Evolutionary conservation across 1,284 basidiomycete species (phyloP), one percentile per base, ranked within the genome.

Genomic region (Pyrrhoderma lamaoense): DNA sequence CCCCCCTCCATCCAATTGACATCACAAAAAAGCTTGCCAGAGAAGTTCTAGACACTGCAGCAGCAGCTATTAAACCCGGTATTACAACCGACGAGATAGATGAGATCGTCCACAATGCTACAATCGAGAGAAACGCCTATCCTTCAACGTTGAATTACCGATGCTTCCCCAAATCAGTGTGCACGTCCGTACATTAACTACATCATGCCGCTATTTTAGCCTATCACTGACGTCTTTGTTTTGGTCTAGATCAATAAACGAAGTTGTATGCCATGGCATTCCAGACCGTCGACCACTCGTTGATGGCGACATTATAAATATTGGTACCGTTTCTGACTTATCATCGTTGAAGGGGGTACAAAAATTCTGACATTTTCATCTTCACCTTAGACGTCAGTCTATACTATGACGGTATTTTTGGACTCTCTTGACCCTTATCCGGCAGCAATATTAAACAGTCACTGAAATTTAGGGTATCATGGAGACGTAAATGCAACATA

Each of bases 41-140:
- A 56, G 92, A 99, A 72, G 85, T 99, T 8, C 77, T 99, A 18
- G 93, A 98, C 67, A 76, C 91, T 54, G 85, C 89, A 14, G 95
- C 93, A 0, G 79, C 92, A 0, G 78, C 84, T 61, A 73, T 98
- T 58, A 77, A 79, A 49, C 91, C 93, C 9, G 96, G 96, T 37
- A 79, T 97, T 49, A 97, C 95, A 1, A 98, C 96, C 1, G 93
- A 99, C 64, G 90, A 93, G 65, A 77, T 97, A 49, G 96, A 99
- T 68, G 84, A 83, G 59, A 85, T 98, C 59, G 93, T 96, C n/a
- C 95, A 99, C 69, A 80, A 91, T 57, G 96, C 89, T 16, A 89
- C 80, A 58, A 85, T 99, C 60, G 89, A 95, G 70, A 78, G 94
- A 49, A 83, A 92, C 61, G 83, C 90, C 42, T 99, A 99, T 68